Conservation (phyloP, 2,329 filamentous ascomycete genomes). For the Escovopsis sp. region DNA sequence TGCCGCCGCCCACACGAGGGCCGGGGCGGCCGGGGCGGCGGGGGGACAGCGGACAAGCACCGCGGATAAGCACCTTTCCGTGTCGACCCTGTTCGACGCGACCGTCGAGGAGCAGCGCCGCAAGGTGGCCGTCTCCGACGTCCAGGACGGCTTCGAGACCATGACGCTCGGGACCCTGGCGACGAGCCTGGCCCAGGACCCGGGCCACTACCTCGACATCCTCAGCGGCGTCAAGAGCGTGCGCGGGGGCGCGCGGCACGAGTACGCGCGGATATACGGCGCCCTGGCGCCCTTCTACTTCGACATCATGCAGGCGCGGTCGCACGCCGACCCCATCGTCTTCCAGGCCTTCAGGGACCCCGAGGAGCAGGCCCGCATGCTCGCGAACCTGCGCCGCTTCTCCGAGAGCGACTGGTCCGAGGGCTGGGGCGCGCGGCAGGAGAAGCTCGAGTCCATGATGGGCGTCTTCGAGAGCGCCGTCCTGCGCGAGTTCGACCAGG, state of each 20-base stretch:
- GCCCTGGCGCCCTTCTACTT: conserved; percentile 78
- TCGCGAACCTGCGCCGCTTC: conserved; percentile 68
- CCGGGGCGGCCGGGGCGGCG: conserved; percentile 7
- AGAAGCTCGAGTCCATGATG: conserved; percentile 60
- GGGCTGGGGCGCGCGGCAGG: conserved; percentile 56
- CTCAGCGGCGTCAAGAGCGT: conserved; percentile 62
- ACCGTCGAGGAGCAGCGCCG: conserved; percentile 49
- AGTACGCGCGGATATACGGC: conserved; percentile 85
- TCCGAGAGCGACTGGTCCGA: conserved; percentile 65
- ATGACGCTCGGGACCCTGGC: conserved; percentile 40
- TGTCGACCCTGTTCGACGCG: conserved; percentile 59
- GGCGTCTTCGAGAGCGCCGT: conserved; percentile 83
- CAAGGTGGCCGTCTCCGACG: conserved; percentile 15
- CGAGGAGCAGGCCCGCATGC: conserved; percentile 78
- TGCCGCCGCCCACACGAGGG: conserved; percentile 7
- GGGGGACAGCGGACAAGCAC: conserved; percentile 9
- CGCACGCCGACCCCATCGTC: conserved; percentile 64
- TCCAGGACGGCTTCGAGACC: conserved; percentile 64
- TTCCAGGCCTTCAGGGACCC: conserved; percentile 82
- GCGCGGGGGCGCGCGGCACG: conserved; percentile 70
- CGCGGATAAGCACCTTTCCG: conserved; percentile 8
- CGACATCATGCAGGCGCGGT: conserved; percentile 59
- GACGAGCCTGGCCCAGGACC: conserved; percentile 38
- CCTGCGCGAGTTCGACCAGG: conserved; percentile 81
- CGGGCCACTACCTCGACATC: conserved; percentile 50